Evolutionary conservation across 2,329 filamentous ascomycete genomes (phyloP), one percentile per base, ranked within the genome.

Genomic region (Colletotrichum orbiculare): DNA sequence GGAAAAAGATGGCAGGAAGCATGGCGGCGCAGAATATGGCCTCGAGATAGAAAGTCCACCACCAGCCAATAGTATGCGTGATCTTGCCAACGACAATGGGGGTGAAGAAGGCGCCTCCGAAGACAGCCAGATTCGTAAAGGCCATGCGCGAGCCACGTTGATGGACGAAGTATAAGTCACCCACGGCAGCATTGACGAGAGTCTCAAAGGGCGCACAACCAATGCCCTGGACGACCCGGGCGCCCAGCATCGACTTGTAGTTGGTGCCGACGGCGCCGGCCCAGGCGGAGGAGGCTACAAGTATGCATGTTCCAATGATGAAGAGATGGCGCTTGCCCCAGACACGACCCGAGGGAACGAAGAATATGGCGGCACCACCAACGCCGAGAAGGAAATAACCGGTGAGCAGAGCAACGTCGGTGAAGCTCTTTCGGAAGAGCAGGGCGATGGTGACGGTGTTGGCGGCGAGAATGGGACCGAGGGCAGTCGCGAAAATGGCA

Each of bases 301-400:
- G 84, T 63, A 97, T 83, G 52, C 92, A 69, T 49, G 90, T 89
- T 8, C 93, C 94, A 2, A 96, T 71, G 34, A 97, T 78, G 75
- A 97, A 97, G 13, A 94, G 80, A 80, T 97, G 95, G 45, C 94
- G 86, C 78, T 97, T 97, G 43, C 95, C 95, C 92, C 93, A 97
- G 68, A 97, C 90, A 62, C 94, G 88, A 17, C 92, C 93, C 1
- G 91, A 92, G 0, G 95, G 92, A 3, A 97, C 94, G 77, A 94
- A 94, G 69, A 97, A 83, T 75, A 96, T 88, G 54, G 92, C 94
- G 1, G 91, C 91, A 12, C 93, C 81, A 10, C 93, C 94, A 3
- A 93, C 91, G 17, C 93, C 95, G 35, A 94, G 86, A 17, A 97
- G 84, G 75, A 93, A 94, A 77, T 94, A 97, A 57, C 94, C 94